phyloP scores from a whole-genome alignment of 805 yeast genomes.

The Candida quercuum region DNA sequence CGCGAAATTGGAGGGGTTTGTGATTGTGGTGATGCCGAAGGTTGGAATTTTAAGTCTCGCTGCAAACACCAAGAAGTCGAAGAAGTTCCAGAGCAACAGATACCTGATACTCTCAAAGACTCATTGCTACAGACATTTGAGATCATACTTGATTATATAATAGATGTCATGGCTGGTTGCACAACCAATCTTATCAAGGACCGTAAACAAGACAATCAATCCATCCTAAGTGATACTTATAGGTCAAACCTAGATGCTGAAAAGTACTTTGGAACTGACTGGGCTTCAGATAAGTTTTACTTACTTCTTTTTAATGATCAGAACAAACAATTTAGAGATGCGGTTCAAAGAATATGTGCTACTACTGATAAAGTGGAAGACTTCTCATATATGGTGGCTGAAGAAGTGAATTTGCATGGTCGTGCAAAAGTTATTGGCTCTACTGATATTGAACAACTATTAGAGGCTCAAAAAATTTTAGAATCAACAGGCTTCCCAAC shows the following conservation, averaged over 20 bases:
- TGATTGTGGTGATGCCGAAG: conserved; percentile 87
- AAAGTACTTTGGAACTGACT: conserved; percentile 40
- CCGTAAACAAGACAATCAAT: conserved; percentile 19
- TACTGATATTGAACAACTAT: conserved; percentile 40
- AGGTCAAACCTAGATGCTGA: conserved; percentile 27
- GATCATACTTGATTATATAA: conserved; percentile 48
- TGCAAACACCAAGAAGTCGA: conserved; percentile 39
- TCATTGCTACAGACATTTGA: conserved; percentile 39
- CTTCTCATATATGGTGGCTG: conserved; percentile 70
- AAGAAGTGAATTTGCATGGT: conserved; percentile 57
- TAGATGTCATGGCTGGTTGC: conserved; percentile 51
- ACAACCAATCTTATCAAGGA: conserved; percentile 21
- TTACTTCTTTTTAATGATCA: conserved; percentile 76
- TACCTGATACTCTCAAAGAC: conserved; percentile 40
- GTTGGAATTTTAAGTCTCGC: conserved; percentile 53
- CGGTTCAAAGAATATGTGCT: conserved; percentile 54
- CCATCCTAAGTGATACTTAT: conserved; percentile 30
- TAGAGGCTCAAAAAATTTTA: conserved; percentile 49
- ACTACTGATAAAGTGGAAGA: conserved; percentile 60
- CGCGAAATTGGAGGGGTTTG: conserved; percentile 55
- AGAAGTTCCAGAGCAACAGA: conserved; percentile 17
- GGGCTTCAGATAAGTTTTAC: conserved; percentile 41
- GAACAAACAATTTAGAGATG: conserved; percentile 68
- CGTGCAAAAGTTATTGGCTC: conserved; percentile 65
- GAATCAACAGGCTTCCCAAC: conserved; percentile 61